These are phyloP conservation scores for Botrytis cinerea DNA, from an alignment of 2,329 filamentous ascomycete genomes.

Conservation along the genomic window DNA sequence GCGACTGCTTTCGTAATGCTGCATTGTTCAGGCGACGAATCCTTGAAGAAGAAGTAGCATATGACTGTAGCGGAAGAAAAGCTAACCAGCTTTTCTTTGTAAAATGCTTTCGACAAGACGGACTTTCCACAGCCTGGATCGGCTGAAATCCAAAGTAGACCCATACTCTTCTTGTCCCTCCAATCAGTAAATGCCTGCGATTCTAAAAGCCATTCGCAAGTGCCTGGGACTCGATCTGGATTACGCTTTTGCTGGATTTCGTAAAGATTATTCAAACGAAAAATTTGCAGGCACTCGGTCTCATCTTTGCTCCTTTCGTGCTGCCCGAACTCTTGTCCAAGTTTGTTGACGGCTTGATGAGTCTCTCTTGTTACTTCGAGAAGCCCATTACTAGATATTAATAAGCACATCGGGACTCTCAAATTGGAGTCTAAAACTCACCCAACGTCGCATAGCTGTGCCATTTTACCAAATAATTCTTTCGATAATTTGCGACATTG, in stretches of 20 bases:
- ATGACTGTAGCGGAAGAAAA: background rate
- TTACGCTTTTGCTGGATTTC: background rate
- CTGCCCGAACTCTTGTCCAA: background rate
- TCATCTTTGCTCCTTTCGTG: background rate
- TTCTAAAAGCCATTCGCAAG: slow-evolving; percentile 2
- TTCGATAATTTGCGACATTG: background rate
- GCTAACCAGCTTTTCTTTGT: background rate
- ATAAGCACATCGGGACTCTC: too few species aligned
- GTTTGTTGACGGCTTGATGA: background rate
- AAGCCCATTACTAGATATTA: background rate
- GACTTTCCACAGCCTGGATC: slow-evolving; percentile 21
- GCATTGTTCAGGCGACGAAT: background rate
- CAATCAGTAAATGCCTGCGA: background rate
- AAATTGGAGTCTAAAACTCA: too few species aligned
- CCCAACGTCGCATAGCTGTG: background rate
- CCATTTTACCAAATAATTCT: background rate
- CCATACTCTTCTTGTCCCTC: background rate
- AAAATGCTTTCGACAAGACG: background rate
- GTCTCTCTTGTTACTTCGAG: background rate
- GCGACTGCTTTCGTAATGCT: background rate
- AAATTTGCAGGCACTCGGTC: background rate
- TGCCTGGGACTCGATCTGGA: background rate
- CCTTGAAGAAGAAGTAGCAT: slow-evolving; percentile 17
- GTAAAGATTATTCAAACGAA: background rate
- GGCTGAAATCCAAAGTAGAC: slow-evolving; percentile 13